These are phyloP conservation scores for Fusarium dlaminii DNA, from an alignment of 2,329 filamentous ascomycete genomes.

Conservation along the genomic window DNA sequence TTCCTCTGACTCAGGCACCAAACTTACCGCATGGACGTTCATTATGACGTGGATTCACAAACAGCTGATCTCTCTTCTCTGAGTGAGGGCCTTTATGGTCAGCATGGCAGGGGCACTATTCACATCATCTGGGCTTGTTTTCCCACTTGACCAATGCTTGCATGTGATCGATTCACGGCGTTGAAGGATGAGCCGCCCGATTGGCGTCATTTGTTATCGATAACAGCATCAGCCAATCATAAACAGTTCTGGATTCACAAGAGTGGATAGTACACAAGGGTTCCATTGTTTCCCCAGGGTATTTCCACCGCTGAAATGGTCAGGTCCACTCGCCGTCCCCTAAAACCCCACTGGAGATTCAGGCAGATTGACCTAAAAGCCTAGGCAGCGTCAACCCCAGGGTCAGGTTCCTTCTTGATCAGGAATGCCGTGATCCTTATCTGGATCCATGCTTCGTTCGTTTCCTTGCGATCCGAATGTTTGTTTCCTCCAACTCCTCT, in stretches of 20 bases:
- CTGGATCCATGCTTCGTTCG: constrained; percentile 26
- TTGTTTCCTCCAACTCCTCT: constrained; percentile 14
- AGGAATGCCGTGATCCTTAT: constrained; percentile 34
- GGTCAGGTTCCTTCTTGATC: constrained; percentile 35
- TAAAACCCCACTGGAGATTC: constrained; percentile 25
- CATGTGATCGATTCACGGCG: constrained; percentile 40
- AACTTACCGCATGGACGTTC: constrained; percentile 6
- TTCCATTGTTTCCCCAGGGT: constrained; percentile 23
- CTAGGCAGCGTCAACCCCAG: constrained; percentile 31
- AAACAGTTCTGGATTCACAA: not conserved
- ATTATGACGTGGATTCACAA: constrained; percentile 1
- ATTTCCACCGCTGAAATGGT: constrained; percentile 17
- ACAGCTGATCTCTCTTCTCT: constrained; percentile 20
- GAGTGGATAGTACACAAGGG: constrained; percentile 2
- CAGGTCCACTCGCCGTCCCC: constrained; percentile 9
- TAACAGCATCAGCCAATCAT: constrained; percentile 24
- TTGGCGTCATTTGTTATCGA: constrained; percentile 44
- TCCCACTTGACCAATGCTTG: constrained; percentile 35
- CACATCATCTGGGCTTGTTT: constrained; percentile 33
- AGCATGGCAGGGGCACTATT: constrained; percentile 5
- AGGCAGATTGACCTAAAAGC: constrained; percentile 29
- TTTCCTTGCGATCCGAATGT: constrained; percentile 21
- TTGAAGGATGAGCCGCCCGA: constrained; percentile 24
- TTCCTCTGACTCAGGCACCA: not conserved
- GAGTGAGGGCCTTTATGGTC: constrained; percentile 18